These are phyloP conservation scores for Coniosporium tulheliwenetii DNA, from an alignment of 2,329 filamentous ascomycete genomes.

Conservation along the genomic window DNA sequence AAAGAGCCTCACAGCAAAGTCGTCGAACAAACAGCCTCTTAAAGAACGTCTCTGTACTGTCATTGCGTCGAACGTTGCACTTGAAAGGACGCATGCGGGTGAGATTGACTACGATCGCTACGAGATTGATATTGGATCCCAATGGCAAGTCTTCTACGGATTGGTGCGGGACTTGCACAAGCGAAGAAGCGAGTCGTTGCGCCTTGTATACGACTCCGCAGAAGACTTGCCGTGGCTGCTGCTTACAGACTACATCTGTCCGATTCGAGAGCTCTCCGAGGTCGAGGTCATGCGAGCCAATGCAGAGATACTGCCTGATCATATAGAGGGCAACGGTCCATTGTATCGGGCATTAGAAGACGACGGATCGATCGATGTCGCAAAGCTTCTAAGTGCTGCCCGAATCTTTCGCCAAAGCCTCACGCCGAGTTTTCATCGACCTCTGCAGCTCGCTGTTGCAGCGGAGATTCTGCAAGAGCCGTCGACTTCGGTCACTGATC, in stretches of 20 bases:
- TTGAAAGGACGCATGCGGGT: constrained; percentile 45
- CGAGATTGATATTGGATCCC: constrained; percentile 55
- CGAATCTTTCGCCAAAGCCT: constrained; percentile 55
- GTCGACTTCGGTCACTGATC: constrained; percentile 40
- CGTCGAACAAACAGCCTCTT: constrained; percentile 39
- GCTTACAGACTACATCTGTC: constrained; percentile 65
- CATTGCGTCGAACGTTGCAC: constrained; percentile 51
- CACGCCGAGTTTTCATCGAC: constrained; percentile 50
- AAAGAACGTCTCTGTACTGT: constrained; percentile 63
- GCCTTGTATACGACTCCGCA: constrained; percentile 56
- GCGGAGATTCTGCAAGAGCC: constrained; percentile 62
- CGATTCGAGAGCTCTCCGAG: constrained; percentile 63
- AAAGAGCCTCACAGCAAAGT: constrained; percentile 24
- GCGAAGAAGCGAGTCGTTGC: constrained; percentile 66
- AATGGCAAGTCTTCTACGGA: constrained; percentile 85
- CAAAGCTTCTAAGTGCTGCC: constrained; percentile 53
- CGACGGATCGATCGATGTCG: constrained; percentile 36
- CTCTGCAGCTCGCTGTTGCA: constrained; percentile 51
- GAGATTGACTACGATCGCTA: constrained; percentile 64
- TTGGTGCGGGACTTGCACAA: constrained; percentile 76
- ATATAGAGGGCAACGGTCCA: constrained; percentile 4
- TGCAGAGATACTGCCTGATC: constrained; percentile 21
- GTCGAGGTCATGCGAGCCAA: constrained; percentile 67
- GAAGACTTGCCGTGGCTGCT: constrained; percentile 69
- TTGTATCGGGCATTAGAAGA: constrained; percentile 22